Base-by-base conservation (phyloP, 169 alveolate species). In the Cryptosporidium ryanae region DNA sequence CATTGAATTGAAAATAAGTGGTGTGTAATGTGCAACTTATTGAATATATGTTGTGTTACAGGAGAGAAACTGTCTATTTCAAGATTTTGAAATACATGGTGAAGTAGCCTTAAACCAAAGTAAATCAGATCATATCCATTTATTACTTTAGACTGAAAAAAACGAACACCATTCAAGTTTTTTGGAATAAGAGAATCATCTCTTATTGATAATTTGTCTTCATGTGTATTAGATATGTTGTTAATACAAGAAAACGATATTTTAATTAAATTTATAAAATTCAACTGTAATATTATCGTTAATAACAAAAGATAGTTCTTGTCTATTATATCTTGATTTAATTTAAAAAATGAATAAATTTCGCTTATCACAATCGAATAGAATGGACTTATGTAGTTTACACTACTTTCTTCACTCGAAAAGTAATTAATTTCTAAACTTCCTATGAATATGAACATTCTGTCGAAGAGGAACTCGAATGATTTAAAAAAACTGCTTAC, bases 261-360 rank as follows among this genome's bases (percentile, higher is more conserved):
- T 68, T 68, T 68, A 17, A 34, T 18, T 65, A 64, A 68, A 52
- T 68, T 68, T 10, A 49, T 68, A 49, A 68, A 50, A 68, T 68
- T 50, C 13, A 68, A 32, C 52, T 68, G 66, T 17, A 68, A 13
- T 4, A 50, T 27, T 13, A 44, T 18, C 55, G 25, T 68, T 25
- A 48, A n/a, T 68, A 68, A 25, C 8, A 17, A 21, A 50, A 3
- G 29, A n/a, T 48, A 68, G 21, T 54, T 49, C 1, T 52, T 64
- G 52, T 50, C 29, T 0, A 15, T 13, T 8, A 31, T 64, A 4
- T 68, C 44, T 13, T 18, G 6, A 27, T 25, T 10, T 21, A 68
- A 68, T 38, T 38, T 38, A 38, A 38, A 38, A n/a, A 68, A 32
- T n/a, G 65, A 43, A 68, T 52, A 1, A 4, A 68, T 50, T 50